Evolutionary conservation across 441 rosid genomes (phyloP), one percentile per base, ranked within the genome.

Genomic region (Capsella rubella): DNA sequence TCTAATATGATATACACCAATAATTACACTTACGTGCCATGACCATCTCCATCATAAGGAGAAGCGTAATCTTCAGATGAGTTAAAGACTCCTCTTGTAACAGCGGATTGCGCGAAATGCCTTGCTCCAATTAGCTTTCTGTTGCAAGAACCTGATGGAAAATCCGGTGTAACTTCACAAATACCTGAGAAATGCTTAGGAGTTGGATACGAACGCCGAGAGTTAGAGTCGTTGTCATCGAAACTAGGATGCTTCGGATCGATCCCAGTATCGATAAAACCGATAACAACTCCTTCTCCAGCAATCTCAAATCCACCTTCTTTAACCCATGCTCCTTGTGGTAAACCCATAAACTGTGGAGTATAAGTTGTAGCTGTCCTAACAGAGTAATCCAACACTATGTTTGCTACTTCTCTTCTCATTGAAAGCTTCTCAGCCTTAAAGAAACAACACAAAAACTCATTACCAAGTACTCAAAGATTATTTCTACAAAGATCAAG

Each of bases 141-240:
- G 63, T 89, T 89, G 80, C 94, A 89, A 29, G 99, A 95, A 34
- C 97, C 97, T 11, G 91, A 82, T 66, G 94, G 94, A 77, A 89
- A 95, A 78, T 92, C 99, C 6, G 83, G 83, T 34, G 91, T 87
- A 50, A 89, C 90, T 79, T 89, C 94, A 77, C 94, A 89, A 57
- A 80, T 65, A 65, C 94, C 97, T 0, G 97, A 85, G 81, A 81
- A 95, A 80, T 83, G 97, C 62, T 77, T 78, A 5, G 99, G 99
- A 43, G 75, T 69, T 28, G 97, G 97, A 84, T 90, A 95, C 1
- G 89, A 47, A 67, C 29, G 86, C 75, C 55, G 84, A 64, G 99
- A 86, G n/a, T 6, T 15, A 57, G 82, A 81, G 71, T 85, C 95
- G 16, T 80, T 80, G 32, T 71, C 76, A 32, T 2, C 52, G 79